These are phyloP conservation scores for Apiospora kogelbergensis DNA, from an alignment of 2,329 filamentous ascomycete genomes.

Conservation along the genomic window DNA sequence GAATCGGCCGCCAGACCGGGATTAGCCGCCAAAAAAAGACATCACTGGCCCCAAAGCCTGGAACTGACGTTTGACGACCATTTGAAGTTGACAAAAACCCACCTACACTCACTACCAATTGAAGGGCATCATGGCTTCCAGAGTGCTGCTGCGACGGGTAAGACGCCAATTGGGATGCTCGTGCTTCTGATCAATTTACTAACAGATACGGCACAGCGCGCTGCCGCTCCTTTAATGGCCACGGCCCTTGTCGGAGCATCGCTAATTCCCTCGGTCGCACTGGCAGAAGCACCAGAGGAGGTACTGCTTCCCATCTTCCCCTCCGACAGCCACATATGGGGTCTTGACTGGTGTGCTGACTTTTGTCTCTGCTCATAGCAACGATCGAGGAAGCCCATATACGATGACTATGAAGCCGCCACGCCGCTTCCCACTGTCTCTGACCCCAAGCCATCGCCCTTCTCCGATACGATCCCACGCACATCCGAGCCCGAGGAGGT, in stretches of 20 bases:
- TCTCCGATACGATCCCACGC: slow-evolving; percentile 32
- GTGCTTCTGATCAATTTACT: slow-evolving; percentile 21
- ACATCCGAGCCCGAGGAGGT: background rate
- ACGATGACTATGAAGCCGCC: slow-evolving; percentile 63
- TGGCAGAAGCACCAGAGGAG: slow-evolving; percentile 47
- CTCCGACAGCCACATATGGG: background rate
- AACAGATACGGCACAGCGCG: slow-evolving; percentile 40
- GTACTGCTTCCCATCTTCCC: slow-evolving; percentile 20
- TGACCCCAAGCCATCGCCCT: slow-evolving; percentile 29
- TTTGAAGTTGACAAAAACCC: slow-evolving; percentile 9
- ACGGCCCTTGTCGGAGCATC: slow-evolving; percentile 36
- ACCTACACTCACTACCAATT: slow-evolving; percentile 39
- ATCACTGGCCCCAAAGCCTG: slow-evolving; percentile 3
- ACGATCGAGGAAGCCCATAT: slow-evolving; percentile 70
- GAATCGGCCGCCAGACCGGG: slow-evolving; percentile 1
- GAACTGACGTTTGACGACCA: slow-evolving; percentile 3
- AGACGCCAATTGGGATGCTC: slow-evolving; percentile 19
- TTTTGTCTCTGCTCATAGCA: background rate
- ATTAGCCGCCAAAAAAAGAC: slow-evolving; percentile 9
- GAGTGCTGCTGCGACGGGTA: slow-evolving; percentile 60
- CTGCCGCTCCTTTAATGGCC: slow-evolving; percentile 54
- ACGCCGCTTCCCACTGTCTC: slow-evolving; percentile 31
- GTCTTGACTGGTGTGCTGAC: background rate
- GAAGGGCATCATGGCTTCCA: slow-evolving; percentile 57
- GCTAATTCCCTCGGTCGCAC: slow-evolving; percentile 35